Base-by-base conservation (phyloP, 805 yeast genomes). In the Schwanniomyces yamadae region DNA sequence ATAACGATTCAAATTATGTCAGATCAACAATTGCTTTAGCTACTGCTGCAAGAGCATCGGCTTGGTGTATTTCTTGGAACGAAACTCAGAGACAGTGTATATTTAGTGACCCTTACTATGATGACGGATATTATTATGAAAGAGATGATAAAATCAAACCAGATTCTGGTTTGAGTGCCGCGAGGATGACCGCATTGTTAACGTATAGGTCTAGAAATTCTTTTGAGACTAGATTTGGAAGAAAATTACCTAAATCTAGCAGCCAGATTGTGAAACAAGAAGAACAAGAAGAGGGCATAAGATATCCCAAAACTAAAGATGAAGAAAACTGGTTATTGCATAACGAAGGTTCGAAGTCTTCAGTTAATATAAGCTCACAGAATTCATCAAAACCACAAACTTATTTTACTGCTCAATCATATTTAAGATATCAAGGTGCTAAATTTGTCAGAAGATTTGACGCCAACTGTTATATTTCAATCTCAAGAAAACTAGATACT, bases 21-120 rank as follows among this genome's bases (percentile, higher is more conserved):
- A 73, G 74, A 40, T 68, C 75, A 27, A 69, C 85, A 15, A 81
- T 91, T 10, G 91, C 96, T 0, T 63, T 91, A 36, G 99, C 99
- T 1, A 91, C 98, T 0, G 80, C 95, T 17, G 96, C 98, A 0
- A 73, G 95, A 53, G 95, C 90, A 28, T 84, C 95, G 2, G 99
- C 99, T 0, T 93, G 99, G 99, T 93, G 98, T 48, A 93, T 93
- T 26, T 86, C 96, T 4, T 93, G 99, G 99, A 91, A 95, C 36
- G 99, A 93, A 56, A 95, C 99, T 2, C 99, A 93, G 63, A 76
- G 99, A 50, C 99, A 93, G 58, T 81, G 95, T 44, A 88, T 93
- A 19, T 93, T 90, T 61, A 83, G 95, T 9, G 99, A 93, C 57
- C 98, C 98, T 7, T 84, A 84, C 54, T 93, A 89, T 58, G 72